Conservation (phyloP, 495 filamentous ascomycete genomes). For the Podospora conica region DNA sequence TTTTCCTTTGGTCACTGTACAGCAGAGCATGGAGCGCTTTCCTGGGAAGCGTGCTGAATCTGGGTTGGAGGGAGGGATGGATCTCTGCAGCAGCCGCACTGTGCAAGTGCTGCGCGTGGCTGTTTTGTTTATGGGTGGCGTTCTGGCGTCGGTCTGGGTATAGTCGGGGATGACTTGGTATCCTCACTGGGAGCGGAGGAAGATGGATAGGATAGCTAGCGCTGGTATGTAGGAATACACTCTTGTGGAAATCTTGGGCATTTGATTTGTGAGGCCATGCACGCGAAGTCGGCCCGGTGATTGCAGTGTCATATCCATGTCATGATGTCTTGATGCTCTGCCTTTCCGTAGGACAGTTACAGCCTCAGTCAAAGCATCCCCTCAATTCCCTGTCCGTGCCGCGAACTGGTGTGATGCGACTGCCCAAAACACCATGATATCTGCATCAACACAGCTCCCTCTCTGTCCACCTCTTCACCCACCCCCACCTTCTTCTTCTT, state of each 20-base stretch:
- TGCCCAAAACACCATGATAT: not conserved
- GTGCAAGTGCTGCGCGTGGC: slow-evolving; percentile 9
- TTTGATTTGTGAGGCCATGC: not conserved
- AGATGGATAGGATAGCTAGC: slow-evolving; percentile 10
- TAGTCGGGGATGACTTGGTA: slow-evolving; percentile 8
- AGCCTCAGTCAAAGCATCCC: not conserved
- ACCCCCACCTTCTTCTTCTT: no score
- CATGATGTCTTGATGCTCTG: not conserved
- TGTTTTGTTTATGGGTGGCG: slow-evolving; percentile 13
- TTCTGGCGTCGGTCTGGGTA: slow-evolving; percentile 5
- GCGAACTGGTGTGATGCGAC: not conserved
- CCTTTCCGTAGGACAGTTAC: not conserved
- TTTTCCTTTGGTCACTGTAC: slow-evolving; percentile 10
- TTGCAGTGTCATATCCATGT: not conserved
- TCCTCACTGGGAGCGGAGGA: slow-evolving; percentile 8
- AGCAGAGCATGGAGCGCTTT: slow-evolving; percentile 25
- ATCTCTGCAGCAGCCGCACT: slow-evolving; percentile 12
- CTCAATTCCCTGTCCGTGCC: no score
- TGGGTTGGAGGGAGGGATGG: slow-evolving; percentile 8
- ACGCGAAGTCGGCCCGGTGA: not conserved
- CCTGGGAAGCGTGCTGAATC: slow-evolving; percentile 1
- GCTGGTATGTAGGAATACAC: slow-evolving; percentile 20
- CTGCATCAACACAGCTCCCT: not conserved
- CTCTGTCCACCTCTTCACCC: no score
- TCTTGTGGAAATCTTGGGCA: not conserved